Evolutionary conservation across 2,329 filamentous ascomycete genomes (phyloP), one percentile per base, ranked within the genome.

Genomic region (Curvularia verruculosa): DNA sequence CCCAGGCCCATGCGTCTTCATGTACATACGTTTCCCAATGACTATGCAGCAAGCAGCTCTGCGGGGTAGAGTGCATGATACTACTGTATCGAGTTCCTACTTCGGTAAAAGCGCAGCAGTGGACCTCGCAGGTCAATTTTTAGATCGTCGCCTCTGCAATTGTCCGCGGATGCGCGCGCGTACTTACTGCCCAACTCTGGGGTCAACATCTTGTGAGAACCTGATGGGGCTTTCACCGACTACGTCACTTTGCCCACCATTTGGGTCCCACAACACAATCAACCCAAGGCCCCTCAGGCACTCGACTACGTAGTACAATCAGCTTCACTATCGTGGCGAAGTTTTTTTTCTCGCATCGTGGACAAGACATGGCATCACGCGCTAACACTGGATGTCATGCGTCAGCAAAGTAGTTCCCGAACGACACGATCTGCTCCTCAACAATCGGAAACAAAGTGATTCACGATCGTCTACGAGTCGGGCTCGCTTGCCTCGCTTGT

Each of bases 141-240:
- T 49, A 23, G 50, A 37, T 49, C 24, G 50, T 39, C 50, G 10
- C 50, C 44, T 54, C 54, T 49, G 49, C 23, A 44, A 26, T 19
- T 45, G n/a, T 43, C 43, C 29, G 40, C 21, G 45, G 41, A 36
- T 49, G 52, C 50, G 41, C 50, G 45, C 54, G 43, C 43, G 43
- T 52, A 43, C 29, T 41, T 29, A 3, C 23, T 36, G 23, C 43
- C 49, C 54, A 36, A 36, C 43, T 21, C 15, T 37, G 23, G 15
- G 23, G n/a, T 52, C 43, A 48, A 55, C 44, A 44, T 28, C 19
- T 36, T 24, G 26, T 18, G 47, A 39, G 41, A 51, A 39, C 41
- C 55, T 55, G 23, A 58, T 60, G 54, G 55, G 62, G 60, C 56
- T 57, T 47, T 66, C 64, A 66, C 64, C 64, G 64, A 66, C 64